Conservation (phyloP, 805 yeast species). For the Sugiyamaella marilandica region DNA sequence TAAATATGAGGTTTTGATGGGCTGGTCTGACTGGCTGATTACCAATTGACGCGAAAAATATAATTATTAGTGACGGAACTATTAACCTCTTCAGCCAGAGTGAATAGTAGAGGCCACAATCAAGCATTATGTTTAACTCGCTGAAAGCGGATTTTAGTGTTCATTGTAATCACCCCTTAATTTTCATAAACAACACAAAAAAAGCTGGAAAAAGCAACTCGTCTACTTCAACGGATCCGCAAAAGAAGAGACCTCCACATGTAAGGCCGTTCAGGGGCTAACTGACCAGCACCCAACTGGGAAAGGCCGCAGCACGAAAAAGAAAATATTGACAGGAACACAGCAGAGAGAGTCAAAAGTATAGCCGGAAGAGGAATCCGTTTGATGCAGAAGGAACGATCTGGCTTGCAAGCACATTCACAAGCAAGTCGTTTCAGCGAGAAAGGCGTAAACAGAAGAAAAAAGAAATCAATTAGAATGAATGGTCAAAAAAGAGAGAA, state of each 20-base stretch:
- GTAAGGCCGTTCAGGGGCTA: not conserved
- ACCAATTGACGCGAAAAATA: constrained; percentile 2
- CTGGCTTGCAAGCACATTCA: not conserved
- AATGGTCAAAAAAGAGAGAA: too few relatives aligned
- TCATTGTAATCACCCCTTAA: not conserved
- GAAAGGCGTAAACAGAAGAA: too few relatives aligned
- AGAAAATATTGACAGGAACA: not conserved
- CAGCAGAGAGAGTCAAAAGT: not conserved
- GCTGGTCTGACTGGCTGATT: not conserved
- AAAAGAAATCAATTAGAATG: too few relatives aligned
- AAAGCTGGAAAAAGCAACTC: not conserved
- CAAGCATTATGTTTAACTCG: constrained; percentile 1
- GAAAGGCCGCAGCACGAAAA: not conserved
- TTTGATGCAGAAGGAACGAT: not conserved
- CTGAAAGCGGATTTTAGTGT: not conserved
- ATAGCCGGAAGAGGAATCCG: not conserved
- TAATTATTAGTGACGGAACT: not conserved
- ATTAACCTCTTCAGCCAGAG: constrained; percentile 1
- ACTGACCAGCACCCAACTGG: not conserved
- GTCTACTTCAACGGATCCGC: not conserved
- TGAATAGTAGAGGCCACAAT: not conserved
- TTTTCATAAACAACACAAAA: not conserved
- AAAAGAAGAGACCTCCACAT: not conserved
- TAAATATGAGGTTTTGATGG: not conserved
- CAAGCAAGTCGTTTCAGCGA: too few relatives aligned